These are phyloP conservation scores for Neohortaea acidophila DNA, from an alignment of 495 filamentous ascomycete genomes.

Conservation along the genomic window DNA sequence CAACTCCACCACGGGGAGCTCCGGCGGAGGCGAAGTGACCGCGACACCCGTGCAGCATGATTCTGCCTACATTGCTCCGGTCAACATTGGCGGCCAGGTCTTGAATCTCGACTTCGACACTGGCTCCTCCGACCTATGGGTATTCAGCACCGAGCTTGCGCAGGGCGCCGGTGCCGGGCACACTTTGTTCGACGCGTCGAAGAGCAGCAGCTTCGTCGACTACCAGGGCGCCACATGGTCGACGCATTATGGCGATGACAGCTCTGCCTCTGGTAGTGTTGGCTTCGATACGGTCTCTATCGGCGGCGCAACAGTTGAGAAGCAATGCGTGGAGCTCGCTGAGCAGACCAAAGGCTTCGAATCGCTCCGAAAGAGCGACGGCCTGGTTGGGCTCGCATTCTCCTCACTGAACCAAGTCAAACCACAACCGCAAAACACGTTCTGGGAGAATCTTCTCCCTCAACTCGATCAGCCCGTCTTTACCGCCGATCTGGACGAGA, in stretches of 20 bases:
- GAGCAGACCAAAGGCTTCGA: slow-evolving; percentile 49
- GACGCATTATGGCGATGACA: slow-evolving; percentile 63
- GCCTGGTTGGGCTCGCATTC: slow-evolving; percentile 68
- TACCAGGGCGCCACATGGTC: slow-evolving; percentile 40
- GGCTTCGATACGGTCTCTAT: slow-evolving; percentile 61
- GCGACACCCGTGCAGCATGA: slow-evolving; percentile 47
- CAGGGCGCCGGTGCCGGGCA: slow-evolving; percentile 33
- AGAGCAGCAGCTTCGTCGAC: slow-evolving; percentile 39
- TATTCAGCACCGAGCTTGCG: slow-evolving; percentile 53
- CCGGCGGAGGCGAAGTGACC: slow-evolving; percentile 36
- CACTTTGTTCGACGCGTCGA: slow-evolving; percentile 44
- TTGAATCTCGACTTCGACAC: slow-evolving; percentile 71
- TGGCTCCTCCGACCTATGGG: slow-evolving; percentile 74
- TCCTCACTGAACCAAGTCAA: slow-evolving; percentile 54
- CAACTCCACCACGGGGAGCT: no score
- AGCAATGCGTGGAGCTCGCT: slow-evolving; percentile 60
- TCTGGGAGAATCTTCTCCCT: slow-evolving; percentile 60
- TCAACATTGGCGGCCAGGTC: slow-evolving; percentile 57
- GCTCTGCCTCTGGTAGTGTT: slow-evolving; percentile 48
- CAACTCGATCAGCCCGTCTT: slow-evolving; percentile 54
- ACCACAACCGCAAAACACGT: slow-evolving; percentile 54
- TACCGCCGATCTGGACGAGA: slow-evolving; percentile 50
- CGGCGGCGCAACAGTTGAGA: slow-evolving; percentile 50
- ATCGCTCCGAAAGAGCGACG: slow-evolving; percentile 45
- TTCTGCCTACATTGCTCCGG: slow-evolving; percentile 54